phyloP scores from a whole-genome alignment of 176 grass and related monocot species.

The Dactylis glomerata region DNA sequence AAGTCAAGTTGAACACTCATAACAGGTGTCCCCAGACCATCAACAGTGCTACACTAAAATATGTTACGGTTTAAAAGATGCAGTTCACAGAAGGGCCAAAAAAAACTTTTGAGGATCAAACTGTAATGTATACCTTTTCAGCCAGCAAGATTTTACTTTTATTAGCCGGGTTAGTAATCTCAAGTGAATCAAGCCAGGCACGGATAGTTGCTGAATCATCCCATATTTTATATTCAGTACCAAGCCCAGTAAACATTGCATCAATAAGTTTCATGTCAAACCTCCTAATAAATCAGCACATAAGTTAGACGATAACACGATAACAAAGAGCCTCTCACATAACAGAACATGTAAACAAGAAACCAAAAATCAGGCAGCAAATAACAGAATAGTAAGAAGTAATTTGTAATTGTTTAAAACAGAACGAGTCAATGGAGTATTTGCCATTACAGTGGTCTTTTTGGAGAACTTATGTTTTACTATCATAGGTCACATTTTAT shows the following conservation, averaged over 20 bases:
- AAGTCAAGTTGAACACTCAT: constrained; percentile 72
- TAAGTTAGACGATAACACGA: constrained; percentile 21
- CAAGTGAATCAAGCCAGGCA: constrained; percentile 69
- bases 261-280: constrained; percentile 51
- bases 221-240: constrained; percentile 76
- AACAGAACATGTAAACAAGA: constrained; percentile 12
- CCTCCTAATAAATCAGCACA: constrained; percentile 38
- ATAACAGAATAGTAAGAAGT: not conserved
- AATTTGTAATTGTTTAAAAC: constrained; percentile 3
- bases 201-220: constrained; percentile 71
- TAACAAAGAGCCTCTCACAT: not conserved
- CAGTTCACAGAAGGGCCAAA: constrained; percentile 27
- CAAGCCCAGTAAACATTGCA: constrained; percentile 49
- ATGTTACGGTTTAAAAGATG: constrained; percentile 34
- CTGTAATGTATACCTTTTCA: constrained; percentile 51
- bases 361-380: not conserved
- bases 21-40: constrained; percentile 40
- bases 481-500: not conserved
- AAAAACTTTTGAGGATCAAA: constrained; percentile 21
- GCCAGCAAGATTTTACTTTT: constrained; percentile 53
- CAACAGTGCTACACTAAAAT: constrained; percentile 49
- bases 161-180: constrained; percentile 64
- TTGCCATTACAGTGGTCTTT: not conserved
- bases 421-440: not conserved
- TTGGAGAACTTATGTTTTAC: not conserved